A percentile compares a stretch with the other conserved stretches of the same genome.
phyloP scores from a whole-genome alignment of 768 basidiomycete genomes.

The Lentinula sp. region DNA sequence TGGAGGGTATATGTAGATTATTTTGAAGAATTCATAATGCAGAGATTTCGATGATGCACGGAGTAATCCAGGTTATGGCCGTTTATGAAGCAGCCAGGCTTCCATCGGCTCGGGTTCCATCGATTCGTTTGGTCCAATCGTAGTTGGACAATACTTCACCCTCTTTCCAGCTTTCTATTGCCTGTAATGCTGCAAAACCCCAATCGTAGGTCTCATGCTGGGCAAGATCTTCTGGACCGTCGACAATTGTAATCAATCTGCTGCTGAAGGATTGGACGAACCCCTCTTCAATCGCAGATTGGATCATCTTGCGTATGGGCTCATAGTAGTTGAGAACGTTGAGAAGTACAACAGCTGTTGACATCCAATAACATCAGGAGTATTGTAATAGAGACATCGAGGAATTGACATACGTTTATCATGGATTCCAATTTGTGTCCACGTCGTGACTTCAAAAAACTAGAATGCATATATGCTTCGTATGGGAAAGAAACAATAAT shows the following conservation, averaged over 20 bases:
- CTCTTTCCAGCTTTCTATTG: constrained; percentile 55
- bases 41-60: no score
- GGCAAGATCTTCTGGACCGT: constrained; percentile 51
- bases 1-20: no score
- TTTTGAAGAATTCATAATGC: no score
- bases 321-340: constrained; percentile 84
- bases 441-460: constrained; percentile 80
- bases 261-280: constrained; percentile 68
- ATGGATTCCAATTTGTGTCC: constrained; percentile 69
- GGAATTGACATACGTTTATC: constrained; percentile 1
- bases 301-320: constrained; percentile 72
- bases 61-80: no score
- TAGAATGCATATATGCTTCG: background rate
- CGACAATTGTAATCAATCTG: constrained; percentile 64
- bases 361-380: background rate
- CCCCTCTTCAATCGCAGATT: constrained; percentile 53
- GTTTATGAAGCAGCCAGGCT: background rate
- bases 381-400: background rate
- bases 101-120: constrained; percentile 7
- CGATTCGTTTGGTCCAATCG: constrained; percentile 43
- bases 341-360: constrained; percentile 56
- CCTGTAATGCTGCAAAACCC: constrained; percentile 64
- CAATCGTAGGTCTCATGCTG: constrained; percentile 68
- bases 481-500: constrained; percentile 36
- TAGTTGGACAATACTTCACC: constrained; percentile 28